Conservation (phyloP, 306 rosid species). For the Malus domestica region ASM211411v1 NC_041799.1:30435501-30436000, state of each 20-base stretch:
- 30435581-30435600: conserved; percentile 99
- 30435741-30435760: conserved; percentile 90
- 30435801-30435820: conserved; percentile 97
- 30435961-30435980: conserved; percentile 21
- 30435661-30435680: conserved; percentile 90
- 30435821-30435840: conserved; percentile 55
- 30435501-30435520: conserved; percentile 57
- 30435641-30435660: conserved; percentile 77
- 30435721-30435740: conserved; percentile 83
- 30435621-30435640: conserved; percentile 74
- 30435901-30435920: conserved; percentile 35
- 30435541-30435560: conserved; percentile 76
- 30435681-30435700: conserved; percentile 93
- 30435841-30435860: conserved; percentile 33
- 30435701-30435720: conserved; percentile 64
- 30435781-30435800: conserved; percentile 97
- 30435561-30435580: conserved; percentile 72
- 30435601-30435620: conserved; percentile 85
- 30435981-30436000: conserved; percentile 32
- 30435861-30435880: conserved; percentile 34
- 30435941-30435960: conserved; percentile 25
- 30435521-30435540: conserved; percentile 68
- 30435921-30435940: conserved; percentile 48
- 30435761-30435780: conserved; percentile 84
- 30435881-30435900: conserved; percentile 45